A percentile compares a stretch with the other conserved stretches of the same genome.
Conservation (phyloP, 1,139 yeast species). For the Blastobotrys proliferans region DNA sequence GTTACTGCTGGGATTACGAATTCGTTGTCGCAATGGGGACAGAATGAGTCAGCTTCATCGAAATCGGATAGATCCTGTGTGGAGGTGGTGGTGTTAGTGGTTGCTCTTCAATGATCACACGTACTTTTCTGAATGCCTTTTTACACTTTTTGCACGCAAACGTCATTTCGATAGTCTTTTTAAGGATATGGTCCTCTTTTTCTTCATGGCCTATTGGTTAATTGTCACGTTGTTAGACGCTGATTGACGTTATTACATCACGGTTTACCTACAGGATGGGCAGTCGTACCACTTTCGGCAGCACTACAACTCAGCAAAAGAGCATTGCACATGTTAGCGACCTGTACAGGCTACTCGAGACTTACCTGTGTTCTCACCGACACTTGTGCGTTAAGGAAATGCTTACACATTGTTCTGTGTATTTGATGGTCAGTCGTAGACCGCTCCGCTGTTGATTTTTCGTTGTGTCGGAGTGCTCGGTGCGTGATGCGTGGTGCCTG, state of each 20-base stretch:
- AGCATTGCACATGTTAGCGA: background rate
- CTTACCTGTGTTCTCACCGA: conserved; percentile 36
- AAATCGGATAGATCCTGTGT: conserved; percentile 32
- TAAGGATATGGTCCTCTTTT: conserved; percentile 32
- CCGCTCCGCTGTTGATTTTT: no score
- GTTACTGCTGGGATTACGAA: conserved; percentile 32
- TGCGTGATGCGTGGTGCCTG: no score
- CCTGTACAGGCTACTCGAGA: no score
- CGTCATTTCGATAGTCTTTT: conserved; percentile 35
- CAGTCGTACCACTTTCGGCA: conserved; percentile 39
- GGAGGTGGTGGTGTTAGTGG: background rate
- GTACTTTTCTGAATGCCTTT: conserved; percentile 36
- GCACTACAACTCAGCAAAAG: conserved; percentile 20
- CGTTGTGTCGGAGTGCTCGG: no score
- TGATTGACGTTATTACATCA: background rate
- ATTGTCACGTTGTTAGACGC: background rate
- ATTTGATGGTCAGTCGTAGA: no score
- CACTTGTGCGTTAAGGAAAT: conserved; percentile 37
- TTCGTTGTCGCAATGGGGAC: conserved; percentile 39
- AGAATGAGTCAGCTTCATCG: conserved; percentile 36
- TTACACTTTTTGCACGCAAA: conserved; percentile 37
- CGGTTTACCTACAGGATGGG: conserved; percentile 31
- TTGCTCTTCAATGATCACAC: conserved; percentile 6
- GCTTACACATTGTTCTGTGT: conserved; percentile 36
- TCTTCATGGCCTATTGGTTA: conserved; percentile 33